These are phyloP conservation scores for Reticulascus tulasneorum DNA, from an alignment of 2,329 filamentous ascomycete genomes.

Conservation along the genomic window DNA sequence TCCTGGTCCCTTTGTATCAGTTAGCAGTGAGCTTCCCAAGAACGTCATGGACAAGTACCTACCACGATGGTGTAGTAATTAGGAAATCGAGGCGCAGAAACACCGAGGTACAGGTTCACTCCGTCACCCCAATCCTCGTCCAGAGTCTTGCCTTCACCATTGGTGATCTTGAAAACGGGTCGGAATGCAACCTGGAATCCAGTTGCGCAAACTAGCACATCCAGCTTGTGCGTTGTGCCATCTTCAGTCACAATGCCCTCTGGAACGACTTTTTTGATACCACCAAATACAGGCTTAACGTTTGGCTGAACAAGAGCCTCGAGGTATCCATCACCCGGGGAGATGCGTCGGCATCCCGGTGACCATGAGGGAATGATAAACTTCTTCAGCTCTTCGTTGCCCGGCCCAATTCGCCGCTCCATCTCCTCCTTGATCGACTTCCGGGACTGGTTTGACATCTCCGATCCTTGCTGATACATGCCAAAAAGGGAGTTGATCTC, in stretches of 20 bases:
- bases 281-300: slow-evolving; percentile 35
- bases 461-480: slow-evolving; percentile 37
- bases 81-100: slow-evolving; percentile 41
- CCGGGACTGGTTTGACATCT: slow-evolving; percentile 32
- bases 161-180: slow-evolving; percentile 37
- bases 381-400: slow-evolving; percentile 35
- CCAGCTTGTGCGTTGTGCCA: slow-evolving; percentile 24
- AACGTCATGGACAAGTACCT: neutral
- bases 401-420: slow-evolving; percentile 34
- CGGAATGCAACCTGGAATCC: slow-evolving; percentile 34
- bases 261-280: slow-evolving; percentile 29
- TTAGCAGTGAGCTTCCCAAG: slow-evolving; percentile 1
- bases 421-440: slow-evolving; percentile 39
- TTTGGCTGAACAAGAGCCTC: slow-evolving; percentile 39
- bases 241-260: slow-evolving; percentile 25
- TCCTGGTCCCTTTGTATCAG: slow-evolving; percentile 23
- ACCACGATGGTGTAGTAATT: slow-evolving; percentile 36
- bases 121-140: slow-evolving; percentile 38
- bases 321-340: slow-evolving; percentile 38
- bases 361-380: slow-evolving; percentile 37
- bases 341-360: slow-evolving; percentile 38
- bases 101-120: slow-evolving; percentile 38
- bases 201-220: slow-evolving; percentile 34
- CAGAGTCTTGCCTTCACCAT: slow-evolving; percentile 30
- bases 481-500: slow-evolving; percentile 37